Percentiles rank a stretch among this genome's conserved stretches.
These are phyloP conservation scores for Larix kaempferi DNA, from an alignment of 75 land plant genomes.

Conservation along the genomic window DNA sequence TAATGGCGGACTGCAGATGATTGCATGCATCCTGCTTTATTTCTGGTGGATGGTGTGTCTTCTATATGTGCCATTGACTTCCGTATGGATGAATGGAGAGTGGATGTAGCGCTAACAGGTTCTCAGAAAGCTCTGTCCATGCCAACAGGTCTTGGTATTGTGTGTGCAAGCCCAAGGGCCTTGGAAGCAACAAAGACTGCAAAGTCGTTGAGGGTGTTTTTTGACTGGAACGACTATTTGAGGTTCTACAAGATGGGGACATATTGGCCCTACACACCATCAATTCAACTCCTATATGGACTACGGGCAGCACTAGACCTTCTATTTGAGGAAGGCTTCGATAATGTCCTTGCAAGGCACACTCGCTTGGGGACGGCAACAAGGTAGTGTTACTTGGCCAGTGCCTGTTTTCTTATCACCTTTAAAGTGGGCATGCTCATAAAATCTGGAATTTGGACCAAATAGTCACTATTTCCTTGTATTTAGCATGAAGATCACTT, in stretches of 20 bases:
- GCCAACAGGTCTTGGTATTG: constrained; percentile 89
- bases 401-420: constrained; percentile 14
- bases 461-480: not conserved
- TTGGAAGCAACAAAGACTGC: constrained; percentile 82
- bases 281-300: constrained; percentile 87
- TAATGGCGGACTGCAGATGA: constrained; percentile 50
- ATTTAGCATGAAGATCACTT: too few relatives aligned
- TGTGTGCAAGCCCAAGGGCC: constrained; percentile 93
- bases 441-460: not conserved
- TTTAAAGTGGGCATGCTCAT: constrained; percentile 14
- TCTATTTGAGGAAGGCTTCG: constrained; percentile 87
- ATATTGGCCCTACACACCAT: constrained; percentile 96
- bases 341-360: constrained; percentile 87
- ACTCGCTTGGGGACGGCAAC: constrained; percentile 74
- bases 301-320: constrained; percentile 85
- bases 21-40: constrained; percentile 68
- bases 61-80: constrained; percentile 92
- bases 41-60: constrained; percentile 91
- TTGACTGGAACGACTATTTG: constrained; percentile 92
- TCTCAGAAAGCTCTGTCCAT: constrained; percentile 94
- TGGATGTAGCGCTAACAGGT: constrained; percentile 94
- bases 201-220: constrained; percentile 80
- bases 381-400: constrained; percentile 40
- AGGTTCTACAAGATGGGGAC: constrained; percentile 82
- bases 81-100: constrained; percentile 95